Base-by-base conservation (phyloP, 2,329 filamentous ascomycete genomes). In the Chlorencoelia australis region DNA sequence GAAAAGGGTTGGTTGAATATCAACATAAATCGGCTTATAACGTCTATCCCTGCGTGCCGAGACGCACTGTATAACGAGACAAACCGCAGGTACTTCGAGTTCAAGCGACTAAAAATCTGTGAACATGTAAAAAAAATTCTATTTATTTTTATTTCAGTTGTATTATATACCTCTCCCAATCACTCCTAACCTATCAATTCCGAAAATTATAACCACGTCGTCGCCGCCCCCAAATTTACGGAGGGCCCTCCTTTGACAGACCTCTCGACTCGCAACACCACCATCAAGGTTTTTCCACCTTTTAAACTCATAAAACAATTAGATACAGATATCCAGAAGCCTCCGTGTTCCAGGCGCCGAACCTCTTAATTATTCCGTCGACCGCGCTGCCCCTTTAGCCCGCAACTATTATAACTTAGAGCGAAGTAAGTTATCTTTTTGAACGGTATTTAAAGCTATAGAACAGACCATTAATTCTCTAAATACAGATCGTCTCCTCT, bases 141-240 rank as follows among this genome's bases (percentile, higher is more conserved):
- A n/a, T n/a, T 24, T 25, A 25, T 25, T 25, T 25, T 25, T 6
- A 6, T 4, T 25, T 25, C 6, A 25, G 13, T 25, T 25, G 13
- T 7, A 7, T 26, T 27, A 27, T 35, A 27, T 35, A 29, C 24
- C 10, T 28, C 24, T 29, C 33, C 24, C 33, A 15, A 35, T 27
- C 13, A 35, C 9, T 35, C 33, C 21, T 28, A 18, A 18, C 24
- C 8, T 15, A 79, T 86, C 73, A 64, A 69, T 43, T 57, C 60
- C 8, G 66, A 35, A 34, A 35, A 28, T 27, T 35, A 7, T 35
- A 4, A 35, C 19, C 18, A 66, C 15, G 63, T 59, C 0, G 74
- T 70, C 45, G 61, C 60, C 3, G 55, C 21, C 19, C n/a, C 25
- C 35, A 16, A 42, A 39, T 39, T 42, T 38, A 21, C 10, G 26